Percentiles rank a stretch among this genome's conserved stretches.
Conservation (phyloP, 805 yeast genomes). For the Priceomyces melissophilus region DNA sequence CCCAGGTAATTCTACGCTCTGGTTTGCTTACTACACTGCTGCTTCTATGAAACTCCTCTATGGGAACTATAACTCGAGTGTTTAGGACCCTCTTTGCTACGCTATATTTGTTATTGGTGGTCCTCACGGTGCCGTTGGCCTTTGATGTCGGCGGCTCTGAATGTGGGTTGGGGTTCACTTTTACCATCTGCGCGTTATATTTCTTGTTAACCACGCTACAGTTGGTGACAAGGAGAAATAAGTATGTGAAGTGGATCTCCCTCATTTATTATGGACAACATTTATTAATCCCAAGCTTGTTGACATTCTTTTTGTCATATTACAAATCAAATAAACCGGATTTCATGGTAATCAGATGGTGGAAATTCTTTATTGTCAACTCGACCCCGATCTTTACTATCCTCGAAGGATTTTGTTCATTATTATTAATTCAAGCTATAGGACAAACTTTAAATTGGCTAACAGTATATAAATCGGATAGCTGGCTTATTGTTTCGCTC, state of each 20-base stretch:
- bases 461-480: conserved; percentile 58
- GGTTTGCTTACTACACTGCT: too few species aligned
- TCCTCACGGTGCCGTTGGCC: conserved; percentile 85
- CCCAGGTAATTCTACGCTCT: too few species aligned
- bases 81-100: conserved; percentile 46
- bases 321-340: conserved; percentile 25
- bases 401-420: conserved; percentile 89
- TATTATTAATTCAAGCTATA: conserved; percentile 85
- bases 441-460: conserved; percentile 81
- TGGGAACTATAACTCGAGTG: conserved; percentile 4
- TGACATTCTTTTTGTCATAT: conserved; percentile 63
- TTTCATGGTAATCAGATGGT: conserved; percentile 45
- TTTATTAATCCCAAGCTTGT: conserved; percentile 72
- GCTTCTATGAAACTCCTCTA: too few species aligned
- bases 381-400: conserved; percentile 88
- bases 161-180: conserved; percentile 85
- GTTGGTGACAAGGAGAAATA: conserved; percentile 43
- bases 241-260: conserved; percentile 43
- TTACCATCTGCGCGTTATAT: conserved; percentile 57
- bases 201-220: conserved; percentile 71
- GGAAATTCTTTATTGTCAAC: conserved; percentile 70
- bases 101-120: conserved; percentile 62
- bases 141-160: conserved; percentile 90
- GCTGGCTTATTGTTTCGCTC: conserved; percentile 74
- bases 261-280: conserved; percentile 77